Evolutionary conservation across 257 asterid species (phyloP), one percentile per base, ranked within the genome.

Genomic region (Leonotis leonurus): DNA sequence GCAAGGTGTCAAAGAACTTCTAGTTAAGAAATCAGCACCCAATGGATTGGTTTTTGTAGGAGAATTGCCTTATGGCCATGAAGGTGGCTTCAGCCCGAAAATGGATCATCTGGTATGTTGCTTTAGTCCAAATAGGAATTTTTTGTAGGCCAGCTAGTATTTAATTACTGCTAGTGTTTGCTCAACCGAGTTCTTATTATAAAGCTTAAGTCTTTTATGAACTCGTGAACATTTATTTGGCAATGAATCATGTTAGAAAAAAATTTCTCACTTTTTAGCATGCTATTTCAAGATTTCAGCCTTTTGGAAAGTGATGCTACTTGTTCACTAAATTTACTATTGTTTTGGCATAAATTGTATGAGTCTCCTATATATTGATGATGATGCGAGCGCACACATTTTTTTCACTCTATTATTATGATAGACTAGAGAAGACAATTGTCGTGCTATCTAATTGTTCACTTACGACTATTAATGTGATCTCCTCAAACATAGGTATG

Each of bases 101-200:
- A 93, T 93, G 99, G 99, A 93, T 82, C 99, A 93, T 81, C 82
- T 89, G 81, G 99, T 93, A 82, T 70, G 85, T 65, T 62, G 8
- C 68, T 29, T 55, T 69, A 44, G 9, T 32, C 56, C 44, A 60
- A 25, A 50, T 69, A 14, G 12, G 45, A 9, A 16, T 14, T 39
- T 54, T 33, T 55, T 5, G 46, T 29, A 40, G 25, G 8, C 32
- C 12, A 25, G 49, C 39, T 46, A 18, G 14, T 37, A 49, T n/a
- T n/a, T n/a, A n/a, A n/a, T n/a, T n/a, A n/a, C n/a, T n/a, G n/a
- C 65, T 26, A 41, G 53, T 46, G 45, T 61, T 62, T 9, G n/a
- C n/a, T n/a, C n/a, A n/a, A n/a, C 54, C 35, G 14, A 49, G 37
- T 36, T 5, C 56, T 57, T 6, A 2, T 50, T 33, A 12, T 7